phyloP scores from a whole-genome alignment of 257 asterid species.

The Petunia secreta region DNA sequence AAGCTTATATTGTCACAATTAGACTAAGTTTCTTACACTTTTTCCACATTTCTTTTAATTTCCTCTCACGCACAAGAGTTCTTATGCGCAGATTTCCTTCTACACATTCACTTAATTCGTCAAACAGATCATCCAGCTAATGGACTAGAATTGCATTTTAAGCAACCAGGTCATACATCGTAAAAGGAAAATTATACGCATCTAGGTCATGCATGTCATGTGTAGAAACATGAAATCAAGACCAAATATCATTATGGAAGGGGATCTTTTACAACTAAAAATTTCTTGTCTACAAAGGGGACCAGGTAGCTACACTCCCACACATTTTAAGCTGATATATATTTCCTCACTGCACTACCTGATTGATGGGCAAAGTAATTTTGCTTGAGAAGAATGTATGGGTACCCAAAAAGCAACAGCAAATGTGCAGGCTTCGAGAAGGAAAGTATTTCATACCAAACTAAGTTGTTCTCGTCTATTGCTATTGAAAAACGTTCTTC shows the following conservation, averaged over 20 bases:
- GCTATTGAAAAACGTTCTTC: conserved; percentile 94
- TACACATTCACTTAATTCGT: neutral
- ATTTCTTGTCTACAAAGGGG: neutral
- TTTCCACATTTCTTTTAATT: too few relatives aligned
- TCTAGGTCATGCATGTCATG: neutral
- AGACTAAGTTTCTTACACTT: too few relatives aligned
- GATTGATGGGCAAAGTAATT: conserved; percentile 84
- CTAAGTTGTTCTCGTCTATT: conserved; percentile 80
- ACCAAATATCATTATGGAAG: conserved; percentile 5
- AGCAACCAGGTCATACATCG: too few relatives aligned
- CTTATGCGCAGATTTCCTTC: conserved; percentile 10
- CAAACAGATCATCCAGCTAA: neutral
- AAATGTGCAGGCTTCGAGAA: conserved; percentile 82
- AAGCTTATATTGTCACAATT: neutral
- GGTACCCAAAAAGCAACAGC: conserved; percentile 73
- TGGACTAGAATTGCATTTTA: neutral
- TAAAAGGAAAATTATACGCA: neutral
- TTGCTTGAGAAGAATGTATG: conserved; percentile 75
- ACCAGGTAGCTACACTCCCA: neutral
- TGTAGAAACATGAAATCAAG: neutral
- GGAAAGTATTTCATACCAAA: conserved; percentile 93
- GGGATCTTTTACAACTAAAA: conserved; percentile 2
- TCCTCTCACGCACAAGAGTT: too few relatives aligned
- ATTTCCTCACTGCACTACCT: conserved; percentile 62
- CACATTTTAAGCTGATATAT: conserved; percentile 44